Evolutionary conservation across 495 filamentous ascomycete genomes (phyloP).

Genomic region (Pyronema omphalodes): DNA sequence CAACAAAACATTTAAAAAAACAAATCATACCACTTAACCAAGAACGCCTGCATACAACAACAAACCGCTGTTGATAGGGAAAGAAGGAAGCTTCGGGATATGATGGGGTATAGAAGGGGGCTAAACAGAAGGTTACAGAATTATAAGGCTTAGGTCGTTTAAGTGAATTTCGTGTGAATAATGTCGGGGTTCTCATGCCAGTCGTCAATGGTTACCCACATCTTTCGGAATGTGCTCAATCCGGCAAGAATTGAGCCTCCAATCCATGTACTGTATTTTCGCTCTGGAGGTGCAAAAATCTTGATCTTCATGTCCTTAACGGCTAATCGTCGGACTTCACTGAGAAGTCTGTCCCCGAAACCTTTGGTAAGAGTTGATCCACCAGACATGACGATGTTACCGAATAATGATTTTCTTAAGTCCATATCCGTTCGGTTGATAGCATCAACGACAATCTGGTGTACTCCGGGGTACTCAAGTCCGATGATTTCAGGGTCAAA

Average conservation of each 20-base stretch:
- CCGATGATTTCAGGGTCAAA: constrained; percentile 97
- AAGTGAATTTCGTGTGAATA: constrained; percentile 94
- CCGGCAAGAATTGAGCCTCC: constrained; percentile 95
- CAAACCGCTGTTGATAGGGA: neutral
- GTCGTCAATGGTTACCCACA: constrained; percentile 98
- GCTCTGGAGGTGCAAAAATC: constrained; percentile 92
- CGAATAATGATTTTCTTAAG: constrained; percentile 97
- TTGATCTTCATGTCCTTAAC: constrained; percentile 99
- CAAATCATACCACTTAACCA: neutral
- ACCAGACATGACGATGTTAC: constrained; percentile 99
- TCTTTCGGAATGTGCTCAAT: constrained; percentile 97
- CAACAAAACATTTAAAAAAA: neutral
- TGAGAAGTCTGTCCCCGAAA: constrained; percentile 85
- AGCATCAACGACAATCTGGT: constrained; percentile 99
- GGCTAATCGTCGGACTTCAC: constrained; percentile 78
- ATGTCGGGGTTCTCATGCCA: constrained; percentile 99
- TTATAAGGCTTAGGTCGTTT: constrained; percentile 4
- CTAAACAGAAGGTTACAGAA: neutral
- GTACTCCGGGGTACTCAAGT: constrained; percentile 95
- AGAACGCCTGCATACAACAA: neutral
- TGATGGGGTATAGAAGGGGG: neutral
- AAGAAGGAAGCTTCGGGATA: neutral
- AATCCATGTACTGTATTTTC: constrained; percentile 98
- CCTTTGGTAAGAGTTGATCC: constrained; percentile 76
- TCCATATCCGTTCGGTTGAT: constrained; percentile 99